Evolutionary conservation across 768 basidiomycete genomes (phyloP).

Genomic region (Calocybe cyanea): DNA sequence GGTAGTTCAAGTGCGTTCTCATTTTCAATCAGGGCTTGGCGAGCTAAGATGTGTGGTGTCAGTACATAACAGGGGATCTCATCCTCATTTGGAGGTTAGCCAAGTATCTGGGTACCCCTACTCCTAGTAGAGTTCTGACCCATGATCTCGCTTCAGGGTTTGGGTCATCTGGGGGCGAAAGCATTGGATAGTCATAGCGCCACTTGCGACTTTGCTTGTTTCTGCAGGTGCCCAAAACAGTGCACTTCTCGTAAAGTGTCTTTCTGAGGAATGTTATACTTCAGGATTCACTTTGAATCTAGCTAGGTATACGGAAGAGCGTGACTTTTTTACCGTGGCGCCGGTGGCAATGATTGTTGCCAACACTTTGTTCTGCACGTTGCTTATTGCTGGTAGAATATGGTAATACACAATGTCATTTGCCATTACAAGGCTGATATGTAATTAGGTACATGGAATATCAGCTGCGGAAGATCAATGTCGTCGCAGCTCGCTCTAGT

Average conservation of each 20-base stretch:
- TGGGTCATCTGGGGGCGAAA: slow-evolving; percentile 11
- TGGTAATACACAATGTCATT: neutral
- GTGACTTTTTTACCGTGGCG: slow-evolving; percentile 1
- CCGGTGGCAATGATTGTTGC: slow-evolving; percentile 2
- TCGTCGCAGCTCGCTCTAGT: neutral
- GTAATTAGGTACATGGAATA: slow-evolving; percentile 5
- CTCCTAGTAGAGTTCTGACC: neutral
- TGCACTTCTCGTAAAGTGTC: too few relatives aligned
- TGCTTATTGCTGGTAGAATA: slow-evolving; percentile 5
- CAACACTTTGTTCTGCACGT: slow-evolving; percentile 2
- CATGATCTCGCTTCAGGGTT: slow-evolving; percentile 3
- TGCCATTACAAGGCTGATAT: neutral
- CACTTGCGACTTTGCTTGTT: slow-evolving; percentile 4
- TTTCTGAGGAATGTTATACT: too few relatives aligned
- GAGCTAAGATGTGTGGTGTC: neutral
- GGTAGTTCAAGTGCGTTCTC: slow-evolving; percentile 1
- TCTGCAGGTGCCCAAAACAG: slow-evolving; percentile 9
- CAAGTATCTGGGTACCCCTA: too few relatives aligned
- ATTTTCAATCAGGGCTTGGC: neutral
- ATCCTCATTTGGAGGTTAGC: slow-evolving; percentile 12
- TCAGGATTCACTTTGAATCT: neutral
- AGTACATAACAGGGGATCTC: slow-evolving; percentile 13
- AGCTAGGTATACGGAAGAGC: neutral
- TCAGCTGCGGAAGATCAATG: neutral
- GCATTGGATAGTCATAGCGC: slow-evolving; percentile 4